A percentile compares a stretch with the other conserved stretches of the same genome.
Conservation (phyloP, 2,329 filamentous ascomycete genomes). For the Herpotrichia juniperi region DNA sequence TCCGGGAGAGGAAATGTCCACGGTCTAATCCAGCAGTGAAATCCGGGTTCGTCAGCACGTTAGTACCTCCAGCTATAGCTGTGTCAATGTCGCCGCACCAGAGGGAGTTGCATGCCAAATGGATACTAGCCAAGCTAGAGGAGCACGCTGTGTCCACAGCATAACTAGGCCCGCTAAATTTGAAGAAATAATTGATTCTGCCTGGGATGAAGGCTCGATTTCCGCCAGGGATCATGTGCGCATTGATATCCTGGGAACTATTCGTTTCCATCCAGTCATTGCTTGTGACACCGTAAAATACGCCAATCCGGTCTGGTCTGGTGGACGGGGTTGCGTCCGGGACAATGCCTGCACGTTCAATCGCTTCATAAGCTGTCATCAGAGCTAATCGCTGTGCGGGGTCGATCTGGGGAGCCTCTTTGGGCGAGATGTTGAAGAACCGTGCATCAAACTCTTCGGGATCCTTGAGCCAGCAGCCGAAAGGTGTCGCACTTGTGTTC, state of each 20-base stretch:
- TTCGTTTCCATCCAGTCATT: conserved; percentile 32
- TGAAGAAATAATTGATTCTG: conserved; percentile 42
- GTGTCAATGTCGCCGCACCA: conserved; percentile 33
- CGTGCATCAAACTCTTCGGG: conserved; percentile 32
- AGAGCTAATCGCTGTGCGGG: conserved; percentile 30
- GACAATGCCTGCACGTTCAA: conserved; percentile 30
- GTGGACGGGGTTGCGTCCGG: conserved; percentile 36
- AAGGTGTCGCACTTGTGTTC: conserved; percentile 18
- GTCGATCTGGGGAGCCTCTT: conserved; percentile 31
- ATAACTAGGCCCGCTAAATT: conserved; percentile 43
- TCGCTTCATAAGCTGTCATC: conserved; percentile 29
- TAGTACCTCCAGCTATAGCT: conserved; percentile 31
- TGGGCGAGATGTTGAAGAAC: conserved; percentile 38
- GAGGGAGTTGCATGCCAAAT: conserved; percentile 36
- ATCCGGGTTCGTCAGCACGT: conserved; percentile 38
- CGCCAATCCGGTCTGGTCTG: conserved; percentile 31
- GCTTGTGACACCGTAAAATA: conserved; percentile 35
- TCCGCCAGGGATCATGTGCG: conserved; percentile 59
- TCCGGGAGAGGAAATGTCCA: conserved; percentile 31
- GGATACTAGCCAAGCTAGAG: conserved; percentile 37
- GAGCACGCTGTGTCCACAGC: conserved; percentile 46
- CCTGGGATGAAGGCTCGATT: conserved; percentile 59
- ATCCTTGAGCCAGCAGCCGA: conserved; percentile 29
- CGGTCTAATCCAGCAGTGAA: conserved; percentile 28
- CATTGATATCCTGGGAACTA: conserved; percentile 9